phyloP scores from a whole-genome alignment of 179 eudicot species.

The Nepenthes alata region DNA sequence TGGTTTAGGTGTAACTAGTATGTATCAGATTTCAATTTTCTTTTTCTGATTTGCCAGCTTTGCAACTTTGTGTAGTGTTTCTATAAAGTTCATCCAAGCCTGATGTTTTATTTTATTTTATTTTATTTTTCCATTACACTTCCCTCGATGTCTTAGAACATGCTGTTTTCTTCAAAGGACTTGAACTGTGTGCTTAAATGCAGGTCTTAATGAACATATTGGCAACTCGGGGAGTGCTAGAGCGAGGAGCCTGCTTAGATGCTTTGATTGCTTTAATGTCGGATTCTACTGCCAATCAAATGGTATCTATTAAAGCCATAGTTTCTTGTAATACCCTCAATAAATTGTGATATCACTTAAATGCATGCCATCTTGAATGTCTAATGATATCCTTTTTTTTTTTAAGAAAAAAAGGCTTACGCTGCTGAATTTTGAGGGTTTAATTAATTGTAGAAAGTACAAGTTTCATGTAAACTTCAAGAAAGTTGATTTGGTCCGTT shows the following conservation, averaged over 20 bases:
- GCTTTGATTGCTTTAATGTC: constrained; percentile 82
- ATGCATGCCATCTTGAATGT: too few species aligned
- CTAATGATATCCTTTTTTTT: too few species aligned
- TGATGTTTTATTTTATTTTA: background rate
- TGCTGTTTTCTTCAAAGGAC: background rate
- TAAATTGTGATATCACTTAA: too few species aligned
- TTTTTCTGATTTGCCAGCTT: background rate
- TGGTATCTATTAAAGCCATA: constrained; percentile 27
- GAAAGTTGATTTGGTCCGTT: too few species aligned
- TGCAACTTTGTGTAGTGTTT: background rate
- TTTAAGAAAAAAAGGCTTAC: too few species aligned
- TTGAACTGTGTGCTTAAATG: background rate
- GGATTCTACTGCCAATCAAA: constrained; percentile 86
- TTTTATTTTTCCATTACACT: background rate
- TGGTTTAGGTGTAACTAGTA: too few species aligned
- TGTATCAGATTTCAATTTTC: background rate
- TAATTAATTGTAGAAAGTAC: too few species aligned
- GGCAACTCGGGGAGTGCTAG: constrained; percentile 73
- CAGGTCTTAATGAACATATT: constrained; percentile 82
- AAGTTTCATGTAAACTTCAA: too few species aligned
- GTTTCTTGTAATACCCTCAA: too few species aligned
- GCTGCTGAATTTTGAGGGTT: too few species aligned
- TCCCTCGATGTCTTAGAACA: background rate
- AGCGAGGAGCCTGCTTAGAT: constrained; percentile 91
- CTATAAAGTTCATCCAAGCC: background rate